Evolutionary conservation across 805 yeast species (phyloP), one percentile per base, ranked within the genome.

Genomic region (Metschnikowia santaceciliae): DNA sequence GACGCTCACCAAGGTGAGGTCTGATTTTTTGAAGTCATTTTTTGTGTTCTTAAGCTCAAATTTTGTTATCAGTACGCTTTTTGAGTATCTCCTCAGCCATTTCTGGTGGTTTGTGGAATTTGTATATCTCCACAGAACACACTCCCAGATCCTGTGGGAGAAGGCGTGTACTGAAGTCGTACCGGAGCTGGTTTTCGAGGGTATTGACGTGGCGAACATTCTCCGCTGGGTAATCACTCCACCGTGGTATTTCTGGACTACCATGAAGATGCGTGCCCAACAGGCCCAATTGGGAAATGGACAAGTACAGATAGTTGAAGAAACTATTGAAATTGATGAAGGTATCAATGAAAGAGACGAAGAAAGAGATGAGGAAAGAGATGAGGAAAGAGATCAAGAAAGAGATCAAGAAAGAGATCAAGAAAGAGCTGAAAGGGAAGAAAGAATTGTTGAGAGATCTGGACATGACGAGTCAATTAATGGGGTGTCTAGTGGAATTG

Each of bases 51-150:
- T 49, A 19, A 22, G 39, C 7, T 56, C 61, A 17, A 51, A 43
- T 6, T 26, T 52, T 11, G 53, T 58, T 8, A 53, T 57, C 54
- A 58, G 55, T 42, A 51, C 53, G 4, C 39, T 56, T 19, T 42
- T 60, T 13, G 61, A 58, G 42, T 51, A 57, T 33, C 36, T 45
- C 0, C 33, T 66, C 13, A 70, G 70, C 6, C 74, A 70, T 50
- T 35, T 61, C 30, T 69, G 72, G 72, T 70, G 74, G 74, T 69
- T 58, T 23, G 17, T 55, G 11, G 55, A 64, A 15, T 61, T 59
- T 32, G 58, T 54, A 47, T 53, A 59, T 48, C 42, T 59, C 22
- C 33, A 47, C 32, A 23, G 36, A 44, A 42, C 46, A 14, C 6
- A 32, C 11, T 19, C 46, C 6, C 46, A 42, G 46, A 32, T 32